A percentile compares a stretch with the other conserved stretches of the same genome.
Conservation (phyloP, 2,329 filamentous ascomycete genomes). For the Sphaceloma murrayae region DNA sequence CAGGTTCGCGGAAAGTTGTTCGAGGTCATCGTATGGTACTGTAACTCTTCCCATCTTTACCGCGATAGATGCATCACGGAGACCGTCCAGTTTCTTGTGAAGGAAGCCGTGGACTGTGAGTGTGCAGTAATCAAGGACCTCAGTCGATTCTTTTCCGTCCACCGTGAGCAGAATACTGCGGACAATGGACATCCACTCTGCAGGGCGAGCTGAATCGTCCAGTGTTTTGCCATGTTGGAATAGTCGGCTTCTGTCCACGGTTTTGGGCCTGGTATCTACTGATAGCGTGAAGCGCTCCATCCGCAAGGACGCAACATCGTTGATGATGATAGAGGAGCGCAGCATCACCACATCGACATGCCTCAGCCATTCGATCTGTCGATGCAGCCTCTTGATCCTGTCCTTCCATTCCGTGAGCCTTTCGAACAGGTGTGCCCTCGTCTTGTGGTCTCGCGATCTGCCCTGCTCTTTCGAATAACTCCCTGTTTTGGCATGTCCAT, state of each 20-base stretch:
- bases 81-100: slow-evolving; percentile 72
- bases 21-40: slow-evolving; percentile 80
- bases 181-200: slow-evolving; percentile 86
- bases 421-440: slow-evolving; percentile 64
- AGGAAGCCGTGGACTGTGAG: slow-evolving; percentile 88
- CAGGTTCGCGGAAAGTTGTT: slow-evolving; percentile 50
- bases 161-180: slow-evolving; percentile 83
- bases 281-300: slow-evolving; percentile 75
- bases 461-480: slow-evolving; percentile 19
- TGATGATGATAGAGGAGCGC: slow-evolving; percentile 65
- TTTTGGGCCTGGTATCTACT: slow-evolving; percentile 84
- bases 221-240: slow-evolving; percentile 69
- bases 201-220: slow-evolving; percentile 58
- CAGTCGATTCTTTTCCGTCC: slow-evolving; percentile 72
- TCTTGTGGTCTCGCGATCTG: slow-evolving; percentile 26
- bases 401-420: slow-evolving; percentile 71
- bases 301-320: slow-evolving; percentile 75
- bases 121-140: slow-evolving; percentile 78
- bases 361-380: slow-evolving; percentile 77
- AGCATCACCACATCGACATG: slow-evolving; percentile 82
- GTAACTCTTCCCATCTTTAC: slow-evolving; percentile 86
- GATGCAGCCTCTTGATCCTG: slow-evolving; percentile 72
- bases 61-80: slow-evolving; percentile 81
- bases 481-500: neutral
- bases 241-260: slow-evolving; percentile 79